phyloP scores from a whole-genome alignment of 106 monocot genomes.

The Amphibolis antarctica region DNA sequence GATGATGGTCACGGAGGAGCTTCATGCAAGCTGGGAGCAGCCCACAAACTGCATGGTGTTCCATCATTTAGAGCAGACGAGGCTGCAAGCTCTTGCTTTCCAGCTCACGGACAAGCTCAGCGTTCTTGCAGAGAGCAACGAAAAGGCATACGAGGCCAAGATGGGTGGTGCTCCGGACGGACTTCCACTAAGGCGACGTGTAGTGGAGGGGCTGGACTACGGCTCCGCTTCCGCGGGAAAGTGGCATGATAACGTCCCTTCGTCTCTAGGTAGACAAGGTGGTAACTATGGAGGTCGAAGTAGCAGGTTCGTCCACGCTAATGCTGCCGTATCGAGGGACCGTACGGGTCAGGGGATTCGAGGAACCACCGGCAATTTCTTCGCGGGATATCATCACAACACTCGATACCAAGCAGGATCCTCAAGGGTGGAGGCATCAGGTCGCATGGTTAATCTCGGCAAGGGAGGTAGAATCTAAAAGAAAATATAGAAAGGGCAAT shows the following conservation, averaged over 20 bases:
- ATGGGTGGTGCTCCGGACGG: conserved; percentile 86
- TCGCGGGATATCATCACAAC: conserved; percentile 29
- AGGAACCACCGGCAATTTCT: conserved; percentile 10
- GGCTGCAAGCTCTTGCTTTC: conserved; percentile 73
- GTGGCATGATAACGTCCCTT: conserved; percentile 62
- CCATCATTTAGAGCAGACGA: conserved; percentile 58
- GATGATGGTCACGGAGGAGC: conserved; percentile 84
- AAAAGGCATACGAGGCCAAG: conserved; percentile 72
- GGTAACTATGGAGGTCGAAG: conserved; percentile 30
- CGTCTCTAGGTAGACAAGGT: conserved; percentile 35
- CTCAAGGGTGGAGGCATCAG: conserved; percentile 25
- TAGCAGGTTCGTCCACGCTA: conserved; percentile 13
- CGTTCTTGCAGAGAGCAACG: conserved; percentile 75
- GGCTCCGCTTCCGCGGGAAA: conserved; percentile 29
- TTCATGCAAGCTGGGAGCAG: conserved; percentile 92
- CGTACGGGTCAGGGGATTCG: conserved; percentile 13
- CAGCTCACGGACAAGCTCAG: conserved; percentile 84
- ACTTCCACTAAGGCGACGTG: conserved; percentile 42
- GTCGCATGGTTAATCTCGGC: conserved; percentile 61
- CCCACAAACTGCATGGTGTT: conserved; percentile 70
- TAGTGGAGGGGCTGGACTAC: conserved; percentile 50
- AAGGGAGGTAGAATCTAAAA: conserved; percentile 38
- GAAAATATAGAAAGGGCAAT: too few species aligned
- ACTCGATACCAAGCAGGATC: conserved; percentile 25
- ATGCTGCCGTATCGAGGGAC: conserved; percentile 28